Base-by-base conservation (phyloP, 306 rosid genomes). In the Dryas alaskensis region DNA sequence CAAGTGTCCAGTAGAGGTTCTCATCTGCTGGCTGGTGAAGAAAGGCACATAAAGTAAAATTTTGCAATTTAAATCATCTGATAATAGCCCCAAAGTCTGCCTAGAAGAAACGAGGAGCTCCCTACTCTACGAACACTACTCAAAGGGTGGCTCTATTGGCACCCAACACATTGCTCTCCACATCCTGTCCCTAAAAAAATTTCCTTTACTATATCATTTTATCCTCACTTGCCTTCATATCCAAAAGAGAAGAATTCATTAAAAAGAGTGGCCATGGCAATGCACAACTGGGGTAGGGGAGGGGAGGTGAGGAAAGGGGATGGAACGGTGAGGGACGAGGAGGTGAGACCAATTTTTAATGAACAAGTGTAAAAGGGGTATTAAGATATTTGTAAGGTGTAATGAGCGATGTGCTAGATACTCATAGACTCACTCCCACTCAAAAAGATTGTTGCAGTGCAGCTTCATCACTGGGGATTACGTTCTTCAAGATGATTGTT, bases 71-170 rank as follows among this genome's bases (percentile, higher is more conserved):
- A 1, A 31, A 31, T 31, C 37, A 31, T 31, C 76, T 54, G 49
- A 66, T 52, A 63, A 57, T 10, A 31, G 44, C 75, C 61, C 51
- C 42, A 46, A 60, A 9, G 31, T 31, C 44, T 71, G 43, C 66
- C 77, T 66, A 31, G 60, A 31, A 75, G 67, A 66, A 65, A 78
- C 65, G n/a, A 22, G 58, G 51, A 73, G 72, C 73, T 69, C 73
- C 70, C 74, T 57, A 45, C 65, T 72, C 51, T 66, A 67, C 79
- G 68, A 51, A 79, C 80, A 67, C 79, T 74, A 43, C 52, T 57
- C 43, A 57, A 55, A 44, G 45, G 22, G 46, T 11, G 14, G 27
- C 45, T 44, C 52, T 55, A 58, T 22, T 44, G 75, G 12, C 75
- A 71, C 66, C 75, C 75, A 37, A 25, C 25, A 45, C 66, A 13